Evolutionary conservation across 768 basidiomycete species (phyloP).

Genomic region (Trametes punicea): DNA sequence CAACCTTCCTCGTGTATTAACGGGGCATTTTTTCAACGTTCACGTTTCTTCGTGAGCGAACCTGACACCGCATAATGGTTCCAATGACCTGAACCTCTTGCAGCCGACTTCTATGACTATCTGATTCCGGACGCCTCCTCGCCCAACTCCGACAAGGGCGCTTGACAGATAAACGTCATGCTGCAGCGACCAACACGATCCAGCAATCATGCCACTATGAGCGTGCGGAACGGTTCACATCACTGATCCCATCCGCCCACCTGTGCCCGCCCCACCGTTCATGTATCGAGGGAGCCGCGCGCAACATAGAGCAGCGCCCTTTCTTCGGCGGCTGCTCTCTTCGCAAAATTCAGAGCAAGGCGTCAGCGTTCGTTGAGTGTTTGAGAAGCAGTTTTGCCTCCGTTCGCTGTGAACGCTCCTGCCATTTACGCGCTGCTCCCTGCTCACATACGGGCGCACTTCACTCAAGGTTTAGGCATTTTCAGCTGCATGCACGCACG

Average conservation of each 20-base stretch:
- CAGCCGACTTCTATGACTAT: not conserved
- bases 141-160: not conserved
- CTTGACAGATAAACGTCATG: conserved; percentile 1
- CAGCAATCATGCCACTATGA: conserved; percentile 2
- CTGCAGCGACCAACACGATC: conserved; percentile 2
- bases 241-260: conserved; percentile 6
- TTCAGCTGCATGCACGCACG: not conserved
- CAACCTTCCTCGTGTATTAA: not conserved
- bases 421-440: not conserved
- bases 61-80: too few relatives aligned
- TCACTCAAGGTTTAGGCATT: conserved; percentile 13
- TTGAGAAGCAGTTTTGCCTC: not conserved
- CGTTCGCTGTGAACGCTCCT: not conserved
- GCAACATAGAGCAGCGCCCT: not conserved
- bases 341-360: not conserved
- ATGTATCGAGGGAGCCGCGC: not conserved
- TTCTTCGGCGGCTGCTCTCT: not conserved
- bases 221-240: not conserved
- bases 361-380: not conserved
- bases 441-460: not conserved
- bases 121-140: not conserved
- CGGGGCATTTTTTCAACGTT: not conserved
- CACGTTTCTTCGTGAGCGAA: not conserved
- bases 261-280: not conserved
- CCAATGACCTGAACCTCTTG: too few relatives aligned